Evolutionary conservation across 164 flowering plant genomes (phyloP).

Genomic region (Liquidambar formosana): DNA sequence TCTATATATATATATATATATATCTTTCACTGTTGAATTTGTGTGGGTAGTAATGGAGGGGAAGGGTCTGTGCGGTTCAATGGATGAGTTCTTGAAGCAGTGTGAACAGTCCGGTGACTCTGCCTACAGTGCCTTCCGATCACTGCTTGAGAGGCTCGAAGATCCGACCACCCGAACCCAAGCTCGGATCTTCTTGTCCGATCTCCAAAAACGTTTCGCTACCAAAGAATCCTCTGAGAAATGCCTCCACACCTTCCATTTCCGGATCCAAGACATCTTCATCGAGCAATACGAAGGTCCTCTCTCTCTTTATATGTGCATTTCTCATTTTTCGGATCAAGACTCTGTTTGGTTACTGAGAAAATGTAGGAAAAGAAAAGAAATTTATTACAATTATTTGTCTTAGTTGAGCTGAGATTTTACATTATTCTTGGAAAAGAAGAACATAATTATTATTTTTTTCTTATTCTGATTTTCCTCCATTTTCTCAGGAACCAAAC

Average conservation of each 20-base stretch:
- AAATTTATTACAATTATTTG: too few relatives aligned
- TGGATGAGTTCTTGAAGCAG: constrained; percentile 65
- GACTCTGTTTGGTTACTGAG: background rate
- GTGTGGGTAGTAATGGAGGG: background rate
- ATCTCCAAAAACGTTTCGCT: constrained; percentile 58
- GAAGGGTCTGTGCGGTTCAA: constrained; percentile 4
- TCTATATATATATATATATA: background rate
- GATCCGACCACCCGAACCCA: constrained; percentile 60
- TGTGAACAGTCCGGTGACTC: constrained; percentile 82
- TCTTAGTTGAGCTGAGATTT: too few relatives aligned
- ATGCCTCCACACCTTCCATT: constrained; percentile 68
- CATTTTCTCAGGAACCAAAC: background rate
- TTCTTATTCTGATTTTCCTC: background rate
- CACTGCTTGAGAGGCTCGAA: constrained; percentile 77
- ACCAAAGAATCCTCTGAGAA: constrained; percentile 39
- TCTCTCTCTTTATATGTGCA: background rate
- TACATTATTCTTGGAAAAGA: too few relatives aligned
- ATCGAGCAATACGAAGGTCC: constrained; percentile 69
- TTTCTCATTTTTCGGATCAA: too few relatives aligned
- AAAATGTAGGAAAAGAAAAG: too few relatives aligned
- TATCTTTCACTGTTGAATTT: background rate
- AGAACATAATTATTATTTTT: too few relatives aligned
- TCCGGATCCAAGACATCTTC: constrained; percentile 73
- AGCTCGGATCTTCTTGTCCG: constrained; percentile 73
- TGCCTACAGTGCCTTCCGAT: constrained; percentile 72